Percentiles rank a stretch among this genome's conserved stretches.
Conservation (phyloP, 495 filamentous ascomycete genomes). For the Hypoxylon fragiforme region DNA sequence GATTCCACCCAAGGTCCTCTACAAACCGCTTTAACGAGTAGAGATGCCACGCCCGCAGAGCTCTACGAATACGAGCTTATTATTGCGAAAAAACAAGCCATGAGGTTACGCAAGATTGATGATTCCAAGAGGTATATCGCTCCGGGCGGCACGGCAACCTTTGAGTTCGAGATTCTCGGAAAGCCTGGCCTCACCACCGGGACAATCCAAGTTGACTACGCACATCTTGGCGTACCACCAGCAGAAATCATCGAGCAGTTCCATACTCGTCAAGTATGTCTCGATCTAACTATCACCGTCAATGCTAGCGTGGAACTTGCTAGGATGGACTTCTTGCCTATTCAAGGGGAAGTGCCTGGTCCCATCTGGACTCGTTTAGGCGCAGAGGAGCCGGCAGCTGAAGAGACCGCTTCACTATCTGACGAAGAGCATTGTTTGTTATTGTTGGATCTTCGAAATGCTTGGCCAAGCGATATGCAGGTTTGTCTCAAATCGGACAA, state of each 20-base stretch:
- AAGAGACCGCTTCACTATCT: conserved; percentile 33
- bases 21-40: conserved; percentile 72
- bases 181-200: conserved; percentile 83
- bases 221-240: conserved; percentile 64
- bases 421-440: conserved; percentile 74
- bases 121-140: conserved; percentile 61
- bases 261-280: conserved; percentile 79
- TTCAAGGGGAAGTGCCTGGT: conserved; percentile 56
- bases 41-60: conserved; percentile 74
- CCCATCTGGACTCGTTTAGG: conserved; percentile 48
- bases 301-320: conserved; percentile 84
- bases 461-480: conserved; percentile 77
- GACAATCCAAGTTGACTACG: conserved; percentile 83
- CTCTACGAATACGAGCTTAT: conserved; percentile 84
- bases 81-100: conserved; percentile 70
- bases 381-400: conserved; percentile 14
- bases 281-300: conserved; percentile 85
- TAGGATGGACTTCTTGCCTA: conserved; percentile 76
- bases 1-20: conserved; percentile 81
- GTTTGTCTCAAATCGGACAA: conserved; percentile 54
- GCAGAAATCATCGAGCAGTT: conserved; percentile 70
- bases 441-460: conserved; percentile 82
- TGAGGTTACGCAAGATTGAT: conserved; percentile 63
- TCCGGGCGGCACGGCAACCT: conserved; percentile 68
- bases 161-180: conserved; percentile 83